A percentile compares a stretch with the other conserved stretches of the same genome.
Evolutionary conservation across 139 green algal genomes (phyloP).

Genomic region (Pseudopediastrum boryanum): DNA sequence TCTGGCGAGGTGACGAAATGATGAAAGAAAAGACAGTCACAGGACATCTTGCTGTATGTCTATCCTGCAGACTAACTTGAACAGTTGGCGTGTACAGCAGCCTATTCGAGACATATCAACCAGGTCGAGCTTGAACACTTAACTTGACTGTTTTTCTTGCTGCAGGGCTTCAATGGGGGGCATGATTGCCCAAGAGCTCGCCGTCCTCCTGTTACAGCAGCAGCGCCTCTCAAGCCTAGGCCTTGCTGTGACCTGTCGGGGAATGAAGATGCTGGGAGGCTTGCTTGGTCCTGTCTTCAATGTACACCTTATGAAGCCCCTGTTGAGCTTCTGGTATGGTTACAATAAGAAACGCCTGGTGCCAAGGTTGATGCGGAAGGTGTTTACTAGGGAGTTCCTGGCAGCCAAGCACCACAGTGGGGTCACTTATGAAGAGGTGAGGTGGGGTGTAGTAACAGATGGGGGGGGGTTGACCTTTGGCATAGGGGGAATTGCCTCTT

Average conservation of each 20-base stretch:
- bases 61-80: no score
- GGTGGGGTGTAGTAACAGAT: neutral
- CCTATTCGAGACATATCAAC: no score
- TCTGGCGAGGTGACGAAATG: no score
- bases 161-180: conserved; percentile 39
- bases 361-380: conserved; percentile 16
- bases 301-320: neutral
- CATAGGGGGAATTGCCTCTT: no score
- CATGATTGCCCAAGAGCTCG: conserved; percentile 38
- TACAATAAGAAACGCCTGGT: conserved; percentile 4
- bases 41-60: no score
- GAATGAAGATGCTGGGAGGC: conserved; percentile 21
- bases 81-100: no score
- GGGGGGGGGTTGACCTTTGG: no score
- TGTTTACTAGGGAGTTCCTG: conserved; percentile 4
- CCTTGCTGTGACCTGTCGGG: conserved; percentile 29
- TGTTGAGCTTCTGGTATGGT: conserved; percentile 18
- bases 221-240: conserved; percentile 7
- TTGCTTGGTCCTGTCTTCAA: conserved; percentile 16
- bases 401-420: conserved; percentile 19
- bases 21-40: no score
- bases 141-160: no score
- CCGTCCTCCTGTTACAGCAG: conserved; percentile 16
- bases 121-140: no score
- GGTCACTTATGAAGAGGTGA: conserved; percentile 11